phyloP scores from a whole-genome alignment of 164 flowering plant species.

The Vitis cinerea region DNA sequence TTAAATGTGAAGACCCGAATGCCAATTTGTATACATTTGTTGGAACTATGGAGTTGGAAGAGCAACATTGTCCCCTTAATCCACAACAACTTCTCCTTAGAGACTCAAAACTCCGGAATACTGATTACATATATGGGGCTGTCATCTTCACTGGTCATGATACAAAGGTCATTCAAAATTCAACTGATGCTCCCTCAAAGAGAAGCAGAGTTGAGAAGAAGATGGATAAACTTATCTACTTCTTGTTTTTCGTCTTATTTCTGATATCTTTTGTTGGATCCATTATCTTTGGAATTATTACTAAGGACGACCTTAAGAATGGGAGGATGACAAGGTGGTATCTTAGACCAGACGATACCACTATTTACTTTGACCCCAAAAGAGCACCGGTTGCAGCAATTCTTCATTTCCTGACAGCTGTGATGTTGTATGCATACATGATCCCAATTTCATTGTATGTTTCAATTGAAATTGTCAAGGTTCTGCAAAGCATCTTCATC shows the following conservation, averaged over 20 bases:
- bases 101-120: conserved; percentile 93
- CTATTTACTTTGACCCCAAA: conserved; percentile 61
- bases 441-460: conserved; percentile 96
- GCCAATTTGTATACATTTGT: conserved; percentile 82
- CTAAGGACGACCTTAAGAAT: conserved; percentile 56
- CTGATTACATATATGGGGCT: conserved; percentile 80
- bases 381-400: conserved; percentile 59
- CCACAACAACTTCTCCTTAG: conserved; percentile 90
- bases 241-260: conserved; percentile 59
- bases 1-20: conserved; percentile 97
- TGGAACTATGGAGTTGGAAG: conserved; percentile 74
- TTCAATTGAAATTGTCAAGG: conserved; percentile 88
- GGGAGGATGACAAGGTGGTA: conserved; percentile 76
- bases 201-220: conserved; percentile 83
- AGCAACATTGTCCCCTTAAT: conserved; percentile 55
- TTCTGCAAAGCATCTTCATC: conserved; percentile 87
- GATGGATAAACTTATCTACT: conserved; percentile 79
- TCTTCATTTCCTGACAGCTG: conserved; percentile 68
- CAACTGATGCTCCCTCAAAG: conserved; percentile 89
- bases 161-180: conserved; percentile 88
- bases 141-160: conserved; percentile 92
- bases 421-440: conserved; percentile 69
- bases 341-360: conserved; percentile 64
- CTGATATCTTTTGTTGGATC: conserved; percentile 65
- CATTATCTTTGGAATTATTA: conserved; percentile 63